Evolutionary conservation across 2,329 filamentous ascomycete genomes (phyloP), one percentile per base, ranked within the genome.

Genomic region (Colletotrichum phormii): DNA sequence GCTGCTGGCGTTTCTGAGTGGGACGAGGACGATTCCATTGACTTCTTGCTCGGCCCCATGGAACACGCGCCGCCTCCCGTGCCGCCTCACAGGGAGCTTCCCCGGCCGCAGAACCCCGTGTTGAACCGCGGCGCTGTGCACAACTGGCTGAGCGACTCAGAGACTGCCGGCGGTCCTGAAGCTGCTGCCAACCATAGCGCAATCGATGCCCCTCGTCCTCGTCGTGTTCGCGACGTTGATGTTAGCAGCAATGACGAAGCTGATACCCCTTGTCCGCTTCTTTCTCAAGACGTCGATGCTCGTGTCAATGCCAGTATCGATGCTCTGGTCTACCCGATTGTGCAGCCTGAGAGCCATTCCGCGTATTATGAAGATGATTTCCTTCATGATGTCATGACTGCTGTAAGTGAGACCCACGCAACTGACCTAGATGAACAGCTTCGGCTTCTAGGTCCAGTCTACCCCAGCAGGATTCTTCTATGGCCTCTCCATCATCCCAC

Each of bases 401-500:
- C 11, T 26, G 8, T n/a, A 12, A 11, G n/a, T 55, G 68, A 67
- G 29, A 55, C 37, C 26, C 33, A 22, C 3, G 49, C 29, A 0
- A 8, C 33, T 18, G 57, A 61, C 35, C 26, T 71, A 9, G 63
- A 71, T 5, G 68, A 71, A 24, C 68, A 67, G 11, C 55, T 71
- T 15, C 46, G 57, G 5, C 26, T 26, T 5, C 22, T 49, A 26
- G 46, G 29, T 18, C 12, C 24, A 12, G n/a, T 18, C 1, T 37
- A 35, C 12, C 55, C 68, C 0, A 67, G 68, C 33, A 37, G 35
- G 7, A 67, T 71, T 2, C 49, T 71, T 2, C 49, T 71, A 5
- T 71, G 68, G 68, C 49, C 63, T 2, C 57, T 71, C 15, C 57
- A 35, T 5, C 63, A 67, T 18, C 29, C 18, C 13, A 1, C 18